Evolutionary conservation across 371 early-diverging fungal species (phyloP).

Genomic region (Haplosporangium sp.): DNA sequence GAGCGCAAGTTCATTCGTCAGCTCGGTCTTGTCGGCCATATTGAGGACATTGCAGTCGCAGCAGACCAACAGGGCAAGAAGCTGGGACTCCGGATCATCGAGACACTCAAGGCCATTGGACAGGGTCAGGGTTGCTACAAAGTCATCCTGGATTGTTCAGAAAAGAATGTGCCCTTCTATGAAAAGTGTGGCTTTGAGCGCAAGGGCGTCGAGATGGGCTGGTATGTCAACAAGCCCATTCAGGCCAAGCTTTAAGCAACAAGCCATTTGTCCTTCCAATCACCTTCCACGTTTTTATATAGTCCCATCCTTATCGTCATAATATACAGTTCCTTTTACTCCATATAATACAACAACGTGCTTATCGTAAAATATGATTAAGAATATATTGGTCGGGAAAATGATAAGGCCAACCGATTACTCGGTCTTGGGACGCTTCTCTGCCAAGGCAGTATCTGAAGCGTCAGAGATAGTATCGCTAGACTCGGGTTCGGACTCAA

Average conservation of each 20-base stretch:
- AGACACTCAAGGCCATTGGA: conserved; percentile 80
- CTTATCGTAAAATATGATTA: not conserved
- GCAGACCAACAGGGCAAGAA: conserved; percentile 93
- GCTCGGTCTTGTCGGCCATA: conserved; percentile 88
- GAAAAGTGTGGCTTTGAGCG: conserved; percentile 92
- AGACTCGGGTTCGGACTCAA: conserved; percentile 22
- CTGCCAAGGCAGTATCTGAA: conserved; percentile 24
- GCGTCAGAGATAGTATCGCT: not conserved
- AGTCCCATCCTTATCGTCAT: conserved; percentile 3
- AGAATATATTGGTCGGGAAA: not conserved
- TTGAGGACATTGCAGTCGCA: conserved; percentile 95
- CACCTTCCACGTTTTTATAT: not conserved
- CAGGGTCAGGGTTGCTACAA: conserved; percentile 80
- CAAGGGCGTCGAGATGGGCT: conserved; percentile 90
- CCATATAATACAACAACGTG: not conserved
- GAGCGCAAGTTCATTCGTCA: conserved; percentile 97
- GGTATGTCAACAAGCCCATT: conserved; percentile 62
- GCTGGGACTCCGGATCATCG: conserved; percentile 77
- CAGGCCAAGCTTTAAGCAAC: conserved; percentile 32
- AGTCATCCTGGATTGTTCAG: conserved; percentile 88
- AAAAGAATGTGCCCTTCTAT: conserved; percentile 93
- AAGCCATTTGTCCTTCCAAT: not conserved
- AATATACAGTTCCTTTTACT: not conserved
- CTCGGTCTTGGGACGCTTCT: conserved; percentile 42
- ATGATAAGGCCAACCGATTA: not conserved